These are phyloP conservation scores for Aureobasidium sp. DNA, from an alignment of 2,329 filamentous ascomycete species.

Conservation along the genomic window DNA sequence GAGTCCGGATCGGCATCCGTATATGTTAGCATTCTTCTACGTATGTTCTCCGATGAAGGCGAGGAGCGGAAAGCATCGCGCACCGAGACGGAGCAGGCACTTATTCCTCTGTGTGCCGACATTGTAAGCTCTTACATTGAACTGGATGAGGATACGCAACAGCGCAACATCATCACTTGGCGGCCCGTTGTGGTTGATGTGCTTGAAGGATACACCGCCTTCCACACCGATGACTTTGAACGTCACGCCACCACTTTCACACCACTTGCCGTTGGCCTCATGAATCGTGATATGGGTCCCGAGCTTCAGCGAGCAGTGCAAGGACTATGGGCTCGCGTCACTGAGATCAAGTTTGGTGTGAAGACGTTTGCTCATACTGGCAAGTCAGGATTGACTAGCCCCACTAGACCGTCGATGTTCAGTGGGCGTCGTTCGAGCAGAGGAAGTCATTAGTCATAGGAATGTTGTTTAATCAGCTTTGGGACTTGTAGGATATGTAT, in stretches of 20 bases:
- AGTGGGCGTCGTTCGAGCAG: slow-evolving; percentile 5
- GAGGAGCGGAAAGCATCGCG: slow-evolving; percentile 74
- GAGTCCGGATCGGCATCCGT: slow-evolving; percentile 88
- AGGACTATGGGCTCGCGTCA: slow-evolving; percentile 69
- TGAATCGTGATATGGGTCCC: slow-evolving; percentile 70
- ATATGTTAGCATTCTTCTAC: slow-evolving; percentile 90
- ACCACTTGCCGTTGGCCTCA: slow-evolving; percentile 72
- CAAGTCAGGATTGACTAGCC: background rate
- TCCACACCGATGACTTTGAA: slow-evolving; percentile 72
- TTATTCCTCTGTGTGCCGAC: slow-evolving; percentile 91
- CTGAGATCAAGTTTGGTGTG: slow-evolving; percentile 58
- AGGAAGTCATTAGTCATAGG: background rate
- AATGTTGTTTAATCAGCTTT: background rate
- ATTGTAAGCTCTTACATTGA: slow-evolving; percentile 79
- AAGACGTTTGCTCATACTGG: background rate
- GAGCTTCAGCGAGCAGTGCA: slow-evolving; percentile 77
- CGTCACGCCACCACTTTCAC: slow-evolving; percentile 79
- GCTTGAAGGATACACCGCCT: slow-evolving; percentile 81
- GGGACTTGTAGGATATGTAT: slow-evolving; percentile 7
- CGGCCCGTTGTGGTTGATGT: slow-evolving; percentile 95
- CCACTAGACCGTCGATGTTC: background rate
- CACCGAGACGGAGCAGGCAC: slow-evolving; percentile 76
- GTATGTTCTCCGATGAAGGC: slow-evolving; percentile 91
- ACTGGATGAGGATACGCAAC: slow-evolving; percentile 92
- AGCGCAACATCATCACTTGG: slow-evolving; percentile 96